phyloP scores from a whole-genome alignment of 225 moss, liverwort and hornwort species.

The Anthoceros angustus region DNA sequence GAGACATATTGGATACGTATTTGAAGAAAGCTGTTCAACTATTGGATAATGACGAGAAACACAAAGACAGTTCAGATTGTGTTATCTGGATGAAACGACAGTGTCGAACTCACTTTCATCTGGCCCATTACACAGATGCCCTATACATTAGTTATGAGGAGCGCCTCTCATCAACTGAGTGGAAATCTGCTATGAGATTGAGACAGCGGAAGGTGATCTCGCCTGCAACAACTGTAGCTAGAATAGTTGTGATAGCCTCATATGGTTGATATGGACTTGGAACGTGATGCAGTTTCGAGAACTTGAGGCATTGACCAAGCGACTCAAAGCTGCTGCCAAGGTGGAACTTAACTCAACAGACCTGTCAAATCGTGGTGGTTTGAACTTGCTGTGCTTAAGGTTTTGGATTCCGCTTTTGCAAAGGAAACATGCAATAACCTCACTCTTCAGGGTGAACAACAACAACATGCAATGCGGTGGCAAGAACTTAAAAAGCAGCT shows the following conservation, averaged over 20 bases:
- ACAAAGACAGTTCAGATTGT: conserved; percentile 11
- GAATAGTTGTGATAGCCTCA: background rate
- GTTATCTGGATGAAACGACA: conserved; percentile 29
- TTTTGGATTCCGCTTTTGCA: no score
- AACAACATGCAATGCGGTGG: conserved; percentile 70
- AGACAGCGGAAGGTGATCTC: conserved; percentile 71
- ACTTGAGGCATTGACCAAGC: conserved; percentile 54
- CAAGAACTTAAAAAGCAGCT: conserved; percentile 74
- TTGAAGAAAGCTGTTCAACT: conserved; percentile 53
- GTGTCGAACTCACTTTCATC: conserved; percentile 61
- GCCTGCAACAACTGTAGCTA: background rate
- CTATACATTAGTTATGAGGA: conserved; percentile 69
- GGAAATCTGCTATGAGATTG: conserved; percentile 90
- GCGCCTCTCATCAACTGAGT: conserved; percentile 72
- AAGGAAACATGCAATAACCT: conserved; percentile 1
- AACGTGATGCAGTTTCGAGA: conserved; percentile 47
- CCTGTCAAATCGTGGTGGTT: no score
- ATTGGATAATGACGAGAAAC: conserved; percentile 22
- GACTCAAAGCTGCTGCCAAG: conserved; percentile 37
- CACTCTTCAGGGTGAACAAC: conserved; percentile 40
- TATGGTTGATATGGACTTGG: background rate
- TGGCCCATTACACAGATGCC: conserved; percentile 92
- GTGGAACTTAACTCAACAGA: conserved; percentile 13
- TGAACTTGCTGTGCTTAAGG: no score
- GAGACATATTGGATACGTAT: conserved; percentile 68